A percentile compares a stretch with the other conserved stretches of the same genome.
These are phyloP conservation scores for Penicillium sp. DNA, from an alignment of 2,329 filamentous ascomycete species.

Conservation along the genomic window DNA sequence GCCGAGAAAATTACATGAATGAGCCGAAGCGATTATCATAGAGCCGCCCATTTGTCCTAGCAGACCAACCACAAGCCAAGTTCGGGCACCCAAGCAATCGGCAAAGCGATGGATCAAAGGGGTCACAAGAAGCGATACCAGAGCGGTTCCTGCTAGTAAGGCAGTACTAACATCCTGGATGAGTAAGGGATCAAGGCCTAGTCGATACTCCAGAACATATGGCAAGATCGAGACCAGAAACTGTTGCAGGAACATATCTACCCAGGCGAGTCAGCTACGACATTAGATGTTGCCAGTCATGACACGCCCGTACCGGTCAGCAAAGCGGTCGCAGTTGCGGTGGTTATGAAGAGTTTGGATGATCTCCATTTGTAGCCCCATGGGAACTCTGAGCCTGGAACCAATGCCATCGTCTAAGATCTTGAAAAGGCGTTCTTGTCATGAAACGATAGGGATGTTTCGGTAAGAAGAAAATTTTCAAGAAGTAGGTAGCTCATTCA, in stretches of 20 bases:
- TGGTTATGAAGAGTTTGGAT: not conserved
- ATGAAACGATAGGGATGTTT: not conserved
- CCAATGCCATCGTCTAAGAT: not conserved
- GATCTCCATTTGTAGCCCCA: not conserved
- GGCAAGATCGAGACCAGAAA: conserved; percentile 4
- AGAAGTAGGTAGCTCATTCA: too few relatives aligned
- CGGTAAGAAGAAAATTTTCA: not conserved
- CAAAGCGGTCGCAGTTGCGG: not conserved
- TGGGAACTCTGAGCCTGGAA: not conserved
- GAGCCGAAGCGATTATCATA: not conserved
- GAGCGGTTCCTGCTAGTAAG: not conserved
- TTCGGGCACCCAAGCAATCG: not conserved
- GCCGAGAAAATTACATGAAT: not conserved
- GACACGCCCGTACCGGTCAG: not conserved
- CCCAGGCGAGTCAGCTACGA: not conserved
- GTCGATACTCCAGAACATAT: not conserved
- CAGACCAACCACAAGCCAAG: conserved; percentile 1
- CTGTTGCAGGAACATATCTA: conserved; percentile 1
- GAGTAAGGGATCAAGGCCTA: not conserved
- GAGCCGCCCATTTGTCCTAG: not conserved
- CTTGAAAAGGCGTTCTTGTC: not conserved
- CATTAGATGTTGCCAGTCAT: too few relatives aligned
- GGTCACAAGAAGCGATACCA: not conserved
- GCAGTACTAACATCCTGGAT: not conserved
- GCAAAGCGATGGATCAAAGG: not conserved